Evolutionary conservation across 2,329 filamentous ascomycete genomes (phyloP), one percentile per base, ranked within the genome.

Genomic region (Aureobasidium lini): DNA sequence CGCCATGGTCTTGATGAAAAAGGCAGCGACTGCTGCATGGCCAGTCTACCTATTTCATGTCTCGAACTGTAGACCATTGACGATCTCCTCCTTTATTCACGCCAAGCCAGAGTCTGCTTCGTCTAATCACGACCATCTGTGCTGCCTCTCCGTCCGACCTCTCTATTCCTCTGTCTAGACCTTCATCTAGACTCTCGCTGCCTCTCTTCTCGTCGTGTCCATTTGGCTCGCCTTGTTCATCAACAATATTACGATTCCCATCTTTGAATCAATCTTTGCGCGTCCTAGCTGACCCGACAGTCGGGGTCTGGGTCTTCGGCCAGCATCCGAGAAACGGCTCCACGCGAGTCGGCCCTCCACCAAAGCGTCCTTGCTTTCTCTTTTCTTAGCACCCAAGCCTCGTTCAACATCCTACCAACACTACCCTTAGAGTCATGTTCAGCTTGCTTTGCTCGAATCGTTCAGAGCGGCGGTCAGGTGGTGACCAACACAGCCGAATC

Each of bases 1-100:
- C 50, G 50, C 23, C 50, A 54, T 54, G 15, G 37, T 54, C 50
- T 42, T 32, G n/a, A 15, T 15, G 42, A 37, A 37, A 31, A 42
- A 37, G n/a, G 28, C 50, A 42, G 50, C 50, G 43, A 37, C 23
- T 54, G 50, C 28, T 28, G 37, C 50, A 43, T 54, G 37, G 50
- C 36, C 48, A 39, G 48, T 40, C 23, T 34, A 29, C 29, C n/a
- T 23, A 31, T 36, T 29, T n/a, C 36, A 52, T 52, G 34, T 52
- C 48, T 52, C 36, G 36, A 29, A 10, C 8, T 37, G 32, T 16
- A 15, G 36, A 10, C 37, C 23, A 8, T 53, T 28, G 47, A 37
- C 48, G 48, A 39, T 52, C 48, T 36, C 32, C 50, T 53, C 48
- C 36, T 52, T 23, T 23, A 42, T 42, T 42, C 39, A 16, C 39